These are phyloP conservation scores for Tolypocladium tundrense DNA, from an alignment of 2,329 filamentous ascomycete genomes.

Conservation along the genomic window DNA sequence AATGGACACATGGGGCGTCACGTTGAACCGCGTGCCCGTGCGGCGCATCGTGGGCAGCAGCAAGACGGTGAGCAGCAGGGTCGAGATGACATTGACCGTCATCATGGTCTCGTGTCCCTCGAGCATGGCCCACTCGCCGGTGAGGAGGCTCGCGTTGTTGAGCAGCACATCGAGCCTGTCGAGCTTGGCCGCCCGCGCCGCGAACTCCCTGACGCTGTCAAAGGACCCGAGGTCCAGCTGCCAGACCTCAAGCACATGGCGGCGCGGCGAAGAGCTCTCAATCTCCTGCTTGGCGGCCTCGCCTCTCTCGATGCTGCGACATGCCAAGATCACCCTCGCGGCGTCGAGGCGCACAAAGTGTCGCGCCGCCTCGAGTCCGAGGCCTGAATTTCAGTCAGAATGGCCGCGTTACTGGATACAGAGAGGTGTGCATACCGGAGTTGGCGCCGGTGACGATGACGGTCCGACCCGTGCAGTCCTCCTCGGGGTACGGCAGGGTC, in stretches of 20 bases:
- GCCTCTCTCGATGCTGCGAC: slow-evolving; percentile 28
- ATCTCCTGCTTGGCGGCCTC: slow-evolving; percentile 27
- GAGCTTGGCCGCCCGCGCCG: slow-evolving; percentile 15
- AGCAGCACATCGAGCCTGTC: slow-evolving; percentile 31
- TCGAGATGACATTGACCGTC: slow-evolving; percentile 37
- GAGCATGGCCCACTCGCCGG: slow-evolving; percentile 8
- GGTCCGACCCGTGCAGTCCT: slow-evolving; percentile 22
- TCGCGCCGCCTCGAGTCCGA: slow-evolving; percentile 30
- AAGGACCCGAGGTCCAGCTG: slow-evolving; percentile 30
- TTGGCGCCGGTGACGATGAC: slow-evolving; percentile 35
- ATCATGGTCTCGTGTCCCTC: slow-evolving; percentile 32
- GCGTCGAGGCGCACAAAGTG: slow-evolving; percentile 29
- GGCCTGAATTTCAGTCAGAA: slow-evolving; percentile 11
- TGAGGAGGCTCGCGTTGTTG: slow-evolving; percentile 25
- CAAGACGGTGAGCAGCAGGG: slow-evolving; percentile 31
- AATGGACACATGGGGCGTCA: slow-evolving; percentile 24
- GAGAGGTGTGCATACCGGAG: slow-evolving; percentile 8
- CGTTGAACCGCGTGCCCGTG: slow-evolving; percentile 21
- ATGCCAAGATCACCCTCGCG: slow-evolving; percentile 30
- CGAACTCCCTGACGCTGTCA: slow-evolving; percentile 25
- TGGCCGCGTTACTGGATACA: background rate
- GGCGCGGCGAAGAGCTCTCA: slow-evolving; percentile 14
- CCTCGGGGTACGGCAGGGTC: slow-evolving; percentile 17
- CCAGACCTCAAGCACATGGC: slow-evolving; percentile 29
- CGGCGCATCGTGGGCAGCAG: slow-evolving; percentile 30